Evolutionary conservation across 306 rosid genomes (phyloP), one percentile per base, ranked within the genome.

Genomic region (Luffa aegyptiaca): DNA sequence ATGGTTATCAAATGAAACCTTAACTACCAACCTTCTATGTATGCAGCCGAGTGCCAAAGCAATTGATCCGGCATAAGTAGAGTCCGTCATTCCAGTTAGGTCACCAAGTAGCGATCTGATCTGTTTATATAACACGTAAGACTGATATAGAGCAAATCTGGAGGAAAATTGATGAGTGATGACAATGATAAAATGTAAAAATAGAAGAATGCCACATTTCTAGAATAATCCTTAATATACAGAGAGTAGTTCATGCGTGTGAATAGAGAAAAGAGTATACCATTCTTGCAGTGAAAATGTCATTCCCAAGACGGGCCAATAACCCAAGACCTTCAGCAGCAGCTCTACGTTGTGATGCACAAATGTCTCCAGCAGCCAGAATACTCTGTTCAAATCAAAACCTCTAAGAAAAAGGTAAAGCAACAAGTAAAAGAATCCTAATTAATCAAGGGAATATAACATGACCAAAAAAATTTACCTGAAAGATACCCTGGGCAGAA

Each of bases 11-110:
- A 26, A 26, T 26, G 31, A 26, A 26, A 1, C 31, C 31, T 69
- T 74, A 59, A 45, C 66, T 64, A 10, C 18, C 14, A 31, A 95
- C 98, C 98, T 91, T 91, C 93, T 92, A 82, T 95, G 97, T 84
- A 95, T 93, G 87, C 98, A 95, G 68, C 98, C 98, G 83, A 95
- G 95, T 65, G 97, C 92, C 59, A 95, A 86, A 82, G 97, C 95
- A 86, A 95, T 85, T 76, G 98, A 92, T 82, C 97, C 98, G 17
- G 96, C 89, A 84, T 89, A 90, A 87, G 86, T 81, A 78, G 92
- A 79, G 84, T 90, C 97, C 2, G 87, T 83, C 73, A 86, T 92
- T 53, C 91, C 97, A 81, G 84, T 90, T 83, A 95, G 91, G 81
- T 95, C 97, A 66, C 91, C 89, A 51, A 92, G 97, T 57, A 95